Conservation (phyloP, 176 grass and related monocot genomes). For the Miscanthus lutarioriparius region DNA sequence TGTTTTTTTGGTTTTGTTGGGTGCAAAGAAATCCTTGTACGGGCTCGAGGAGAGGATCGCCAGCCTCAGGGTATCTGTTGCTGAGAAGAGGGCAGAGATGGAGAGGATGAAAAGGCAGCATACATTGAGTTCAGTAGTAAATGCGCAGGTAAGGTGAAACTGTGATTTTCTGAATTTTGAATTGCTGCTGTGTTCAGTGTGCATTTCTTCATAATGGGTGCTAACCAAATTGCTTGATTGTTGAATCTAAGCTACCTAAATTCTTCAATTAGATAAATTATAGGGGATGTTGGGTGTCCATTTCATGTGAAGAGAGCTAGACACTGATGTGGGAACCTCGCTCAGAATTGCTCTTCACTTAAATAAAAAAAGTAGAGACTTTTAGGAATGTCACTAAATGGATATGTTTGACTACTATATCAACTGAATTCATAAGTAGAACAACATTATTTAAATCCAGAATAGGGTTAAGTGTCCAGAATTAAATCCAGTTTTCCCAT, state of each 20-base stretch:
- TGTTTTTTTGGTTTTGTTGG: neutral
- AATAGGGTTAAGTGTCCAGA: neutral
- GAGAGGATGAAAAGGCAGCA: conserved; percentile 54
- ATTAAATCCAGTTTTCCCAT: neutral
- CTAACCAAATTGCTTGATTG: neutral
- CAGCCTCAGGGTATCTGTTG: conserved; percentile 43
- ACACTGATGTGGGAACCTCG: neutral
- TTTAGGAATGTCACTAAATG: neutral
- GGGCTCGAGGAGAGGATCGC: conserved; percentile 41
- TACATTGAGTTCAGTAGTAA: conserved; percentile 45
- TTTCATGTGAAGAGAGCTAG: neutral
- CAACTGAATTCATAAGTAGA: neutral
- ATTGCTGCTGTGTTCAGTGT: neutral
- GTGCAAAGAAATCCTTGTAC: conserved; percentile 62
- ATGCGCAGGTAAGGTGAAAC: conserved; percentile 51
- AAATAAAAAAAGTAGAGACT: neutral
- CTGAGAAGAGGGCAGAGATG: conserved; percentile 45
- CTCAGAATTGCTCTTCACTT: neutral
- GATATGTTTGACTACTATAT: neutral
- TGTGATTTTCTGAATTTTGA: neutral
- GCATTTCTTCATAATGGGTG: neutral
- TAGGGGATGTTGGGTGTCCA: neutral
- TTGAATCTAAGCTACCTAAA: neutral
- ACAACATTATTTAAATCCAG: neutral
- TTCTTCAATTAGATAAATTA: neutral